These are phyloP conservation scores for Termitomyces sp. DNA, from an alignment of 768 basidiomycete species.

Conservation along the genomic window DNA sequence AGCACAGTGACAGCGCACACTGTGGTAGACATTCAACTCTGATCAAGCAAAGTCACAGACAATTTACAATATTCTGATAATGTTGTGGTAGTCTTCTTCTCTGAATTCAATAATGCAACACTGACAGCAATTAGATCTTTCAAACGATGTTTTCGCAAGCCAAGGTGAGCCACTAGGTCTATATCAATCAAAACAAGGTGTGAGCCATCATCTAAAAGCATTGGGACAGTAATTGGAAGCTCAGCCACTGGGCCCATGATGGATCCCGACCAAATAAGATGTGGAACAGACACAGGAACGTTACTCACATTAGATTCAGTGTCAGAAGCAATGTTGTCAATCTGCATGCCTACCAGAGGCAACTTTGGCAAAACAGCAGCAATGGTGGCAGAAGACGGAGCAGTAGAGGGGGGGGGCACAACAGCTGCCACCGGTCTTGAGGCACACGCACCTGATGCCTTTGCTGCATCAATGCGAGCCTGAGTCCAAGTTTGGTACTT, in stretches of 20 bases:
- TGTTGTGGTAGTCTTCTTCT: too few species aligned
- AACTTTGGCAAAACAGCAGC: constrained; percentile 12
- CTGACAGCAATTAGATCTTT: background rate
- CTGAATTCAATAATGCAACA: background rate
- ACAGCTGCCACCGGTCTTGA: constrained; percentile 9
- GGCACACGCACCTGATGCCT: background rate
- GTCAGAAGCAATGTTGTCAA: too few species aligned
- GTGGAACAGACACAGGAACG: background rate
- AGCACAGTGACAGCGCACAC: constrained; percentile 21
- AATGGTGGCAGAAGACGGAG: constrained; percentile 18
- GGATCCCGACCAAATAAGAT: background rate
- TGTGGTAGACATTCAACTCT: constrained; percentile 13
- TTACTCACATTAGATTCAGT: background rate
- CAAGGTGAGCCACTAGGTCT: background rate
- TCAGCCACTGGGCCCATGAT: background rate
- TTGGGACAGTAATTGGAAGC: background rate
- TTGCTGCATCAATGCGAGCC: background rate
- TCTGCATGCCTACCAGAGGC: background rate
- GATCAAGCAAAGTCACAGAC: constrained; percentile 8
- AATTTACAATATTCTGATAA: constrained; percentile 16
- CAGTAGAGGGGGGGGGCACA: constrained; percentile 5
- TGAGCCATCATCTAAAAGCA: background rate
- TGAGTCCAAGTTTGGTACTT: constrained; percentile 16
- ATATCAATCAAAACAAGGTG: background rate
- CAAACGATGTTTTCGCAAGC: background rate